A percentile compares a stretch with the other conserved stretches of the same genome.
Evolutionary conservation across 768 basidiomycete genomes (phyloP).

Genomic region (Mycena crocata): DNA sequence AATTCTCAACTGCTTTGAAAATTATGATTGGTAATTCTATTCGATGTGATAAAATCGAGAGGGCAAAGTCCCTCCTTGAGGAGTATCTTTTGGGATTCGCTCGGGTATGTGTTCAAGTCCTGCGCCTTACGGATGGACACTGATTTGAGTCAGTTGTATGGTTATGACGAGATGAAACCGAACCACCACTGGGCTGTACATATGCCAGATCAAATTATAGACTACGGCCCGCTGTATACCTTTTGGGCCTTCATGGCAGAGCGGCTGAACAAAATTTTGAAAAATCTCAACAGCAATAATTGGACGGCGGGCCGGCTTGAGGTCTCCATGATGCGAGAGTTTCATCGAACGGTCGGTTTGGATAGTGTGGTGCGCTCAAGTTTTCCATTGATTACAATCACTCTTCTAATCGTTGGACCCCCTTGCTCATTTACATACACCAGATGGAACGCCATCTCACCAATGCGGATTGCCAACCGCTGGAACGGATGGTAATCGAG

Average conservation of each 20-base stretch:
- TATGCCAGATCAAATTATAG: constrained; percentile 35
- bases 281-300: constrained; percentile 43
- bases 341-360: constrained; percentile 27
- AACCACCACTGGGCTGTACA: constrained; percentile 47
- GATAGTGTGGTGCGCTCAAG: constrained; percentile 25
- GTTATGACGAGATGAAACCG: constrained; percentile 38
- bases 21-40: constrained; percentile 32
- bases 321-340: constrained; percentile 44
- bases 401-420: too few relatives aligned
- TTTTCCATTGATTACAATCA: neutral
- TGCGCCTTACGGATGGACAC: neutral
- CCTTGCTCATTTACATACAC: too few relatives aligned
- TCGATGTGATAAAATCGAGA: constrained; percentile 4
- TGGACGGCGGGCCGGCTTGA: constrained; percentile 42
- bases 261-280: constrained; percentile 44
- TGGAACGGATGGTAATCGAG: neutral
- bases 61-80: constrained; percentile 11
- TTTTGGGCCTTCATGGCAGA: constrained; percentile 45
- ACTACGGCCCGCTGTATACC: constrained; percentile 42
- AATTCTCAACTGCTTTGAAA: constrained; percentile 34
- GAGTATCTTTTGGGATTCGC: constrained; percentile 21
- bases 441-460: neutral
- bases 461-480: neutral
- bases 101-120: constrained; percentile 7
- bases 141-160: constrained; percentile 38